Percentiles rank a stretch among this genome's conserved stretches.
Conservation (phyloP, 2,329 filamentous ascomycete genomes). For the Verticillium klebahnii region DNA sequence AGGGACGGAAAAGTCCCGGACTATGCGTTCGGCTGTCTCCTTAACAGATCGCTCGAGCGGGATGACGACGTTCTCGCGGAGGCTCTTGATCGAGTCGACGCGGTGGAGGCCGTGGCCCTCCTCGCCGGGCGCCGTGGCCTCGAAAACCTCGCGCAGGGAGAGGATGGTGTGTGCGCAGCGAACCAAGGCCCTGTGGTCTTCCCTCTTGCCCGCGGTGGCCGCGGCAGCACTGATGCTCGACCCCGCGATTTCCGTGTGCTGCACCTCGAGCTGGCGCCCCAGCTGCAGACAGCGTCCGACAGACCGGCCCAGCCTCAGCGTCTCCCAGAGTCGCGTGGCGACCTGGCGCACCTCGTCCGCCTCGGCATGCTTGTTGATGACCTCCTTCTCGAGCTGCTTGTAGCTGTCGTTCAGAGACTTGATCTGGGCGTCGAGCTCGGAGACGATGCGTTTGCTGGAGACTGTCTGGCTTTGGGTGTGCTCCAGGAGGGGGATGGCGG, state of each 20-base stretch:
- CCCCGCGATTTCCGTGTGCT: conserved; percentile 65
- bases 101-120: conserved; percentile 73
- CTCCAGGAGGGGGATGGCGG: conserved; percentile 73
- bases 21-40: conserved; percentile 68
- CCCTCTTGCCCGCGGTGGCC: conserved; percentile 40
- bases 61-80: conserved; percentile 64
- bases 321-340: conserved; percentile 74
- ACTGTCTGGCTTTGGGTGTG: conserved; percentile 72
- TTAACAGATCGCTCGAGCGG: conserved; percentile 73
- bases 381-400: conserved; percentile 78
- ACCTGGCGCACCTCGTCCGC: conserved; percentile 78
- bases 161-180: conserved; percentile 76
- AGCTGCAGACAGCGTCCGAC: conserved; percentile 77
- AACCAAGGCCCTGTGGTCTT: conserved; percentile 76
- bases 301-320: conserved; percentile 69
- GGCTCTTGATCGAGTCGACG: conserved; percentile 65
- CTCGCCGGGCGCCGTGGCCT: conserved; percentile 61
- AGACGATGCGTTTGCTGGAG: conserved; percentile 67
- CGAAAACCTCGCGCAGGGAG: conserved; percentile 68
- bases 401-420: conserved; percentile 79
- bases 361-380: conserved; percentile 77
- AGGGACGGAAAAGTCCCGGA: conserved; percentile 76
- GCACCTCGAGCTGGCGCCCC: conserved; percentile 81
- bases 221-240: conserved; percentile 22
- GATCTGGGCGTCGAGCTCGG: conserved; percentile 76